These are phyloP conservation scores for Phyllosticta paracitricarpa DNA, from an alignment of 2,329 filamentous ascomycete genomes.

Conservation along the genomic window DNA sequence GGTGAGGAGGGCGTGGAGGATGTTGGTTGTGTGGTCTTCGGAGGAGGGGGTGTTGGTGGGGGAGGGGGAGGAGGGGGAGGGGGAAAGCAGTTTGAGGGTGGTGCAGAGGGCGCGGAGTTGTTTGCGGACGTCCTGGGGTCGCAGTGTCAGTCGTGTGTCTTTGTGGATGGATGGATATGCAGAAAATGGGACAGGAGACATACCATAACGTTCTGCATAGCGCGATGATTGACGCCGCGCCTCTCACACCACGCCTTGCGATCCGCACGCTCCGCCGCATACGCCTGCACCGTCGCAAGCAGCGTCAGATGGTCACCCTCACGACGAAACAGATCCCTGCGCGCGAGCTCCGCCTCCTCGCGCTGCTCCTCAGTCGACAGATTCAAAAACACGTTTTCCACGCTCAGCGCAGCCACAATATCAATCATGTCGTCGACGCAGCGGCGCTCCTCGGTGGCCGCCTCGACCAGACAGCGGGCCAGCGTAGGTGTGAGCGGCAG, in stretches of 20 bases:
- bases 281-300: conserved; percentile 49
- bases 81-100: conserved; percentile 31
- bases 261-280: conserved; percentile 47
- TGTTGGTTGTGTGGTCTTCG: conserved; percentile 37
- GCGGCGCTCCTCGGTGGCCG: conserved; percentile 57
- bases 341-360: conserved; percentile 46
- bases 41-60: conserved; percentile 14
- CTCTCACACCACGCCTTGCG: conserved; percentile 50
- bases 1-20: conserved; percentile 48
- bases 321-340: conserved; percentile 46
- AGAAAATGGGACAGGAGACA: not conserved
- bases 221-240: conserved; percentile 51
- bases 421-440: conserved; percentile 80
- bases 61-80: not conserved
- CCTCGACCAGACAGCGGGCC: conserved; percentile 73
- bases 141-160: conserved; percentile 1
- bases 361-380: conserved; percentile 50
- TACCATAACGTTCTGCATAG: conserved; percentile 55
- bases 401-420: conserved; percentile 59
- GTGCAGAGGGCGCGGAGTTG: conserved; percentile 49
- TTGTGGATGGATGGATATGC: not conserved
- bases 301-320: conserved; percentile 57
- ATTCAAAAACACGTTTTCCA: conserved; percentile 54
- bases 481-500: conserved; percentile 76
- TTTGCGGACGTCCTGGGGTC: conserved; percentile 46